These are phyloP conservation scores for Trypanosoma melophagium DNA, from an alignment of 208 protist genomes.

Conservation along the genomic window DNA sequence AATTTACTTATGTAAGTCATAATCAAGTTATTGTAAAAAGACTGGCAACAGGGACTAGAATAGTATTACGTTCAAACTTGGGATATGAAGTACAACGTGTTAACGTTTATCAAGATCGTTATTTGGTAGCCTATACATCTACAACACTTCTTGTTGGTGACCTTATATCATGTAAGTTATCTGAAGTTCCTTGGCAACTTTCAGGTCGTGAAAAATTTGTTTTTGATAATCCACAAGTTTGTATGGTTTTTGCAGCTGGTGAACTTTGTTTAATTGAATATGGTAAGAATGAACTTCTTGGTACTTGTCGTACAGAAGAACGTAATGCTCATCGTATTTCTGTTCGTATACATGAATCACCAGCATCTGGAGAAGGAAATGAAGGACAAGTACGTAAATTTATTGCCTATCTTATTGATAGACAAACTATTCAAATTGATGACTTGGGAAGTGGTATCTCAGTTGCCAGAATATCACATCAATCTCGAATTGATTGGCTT, in stretches of 20 bases:
- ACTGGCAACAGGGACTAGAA: constrained; percentile 84
- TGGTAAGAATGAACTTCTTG: constrained; percentile 94
- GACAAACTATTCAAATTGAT: constrained; percentile 93
- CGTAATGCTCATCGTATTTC: constrained; percentile 94
- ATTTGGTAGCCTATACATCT: constrained; percentile 94
- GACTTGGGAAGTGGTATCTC: constrained; percentile 88
- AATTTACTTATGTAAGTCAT: constrained; percentile 97
- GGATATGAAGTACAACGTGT: constrained; percentile 95
- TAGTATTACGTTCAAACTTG: constrained; percentile 94
- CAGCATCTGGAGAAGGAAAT: constrained; percentile 2
- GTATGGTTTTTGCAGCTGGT: constrained; percentile 96
- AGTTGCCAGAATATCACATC: constrained; percentile 91
- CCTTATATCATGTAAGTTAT: constrained; percentile 93
- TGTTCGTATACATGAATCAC: constrained; percentile 78
- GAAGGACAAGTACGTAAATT: constrained; percentile 64
- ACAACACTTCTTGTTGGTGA: constrained; percentile 96
- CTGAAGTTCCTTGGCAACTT: constrained; percentile 92
- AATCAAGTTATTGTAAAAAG: constrained; percentile 97
- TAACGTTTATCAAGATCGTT: constrained; percentile 96
- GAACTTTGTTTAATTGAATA: constrained; percentile 97
- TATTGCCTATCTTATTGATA: constrained; percentile 96
- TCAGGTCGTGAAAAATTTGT: constrained; percentile 93
- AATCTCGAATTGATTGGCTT: constrained; percentile 95
- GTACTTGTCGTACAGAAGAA: constrained; percentile 96
- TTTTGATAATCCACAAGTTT: constrained; percentile 95